Base-by-base conservation (phyloP, 2,329 filamentous ascomycete species). In the Mycogone perniciosa region DNA sequence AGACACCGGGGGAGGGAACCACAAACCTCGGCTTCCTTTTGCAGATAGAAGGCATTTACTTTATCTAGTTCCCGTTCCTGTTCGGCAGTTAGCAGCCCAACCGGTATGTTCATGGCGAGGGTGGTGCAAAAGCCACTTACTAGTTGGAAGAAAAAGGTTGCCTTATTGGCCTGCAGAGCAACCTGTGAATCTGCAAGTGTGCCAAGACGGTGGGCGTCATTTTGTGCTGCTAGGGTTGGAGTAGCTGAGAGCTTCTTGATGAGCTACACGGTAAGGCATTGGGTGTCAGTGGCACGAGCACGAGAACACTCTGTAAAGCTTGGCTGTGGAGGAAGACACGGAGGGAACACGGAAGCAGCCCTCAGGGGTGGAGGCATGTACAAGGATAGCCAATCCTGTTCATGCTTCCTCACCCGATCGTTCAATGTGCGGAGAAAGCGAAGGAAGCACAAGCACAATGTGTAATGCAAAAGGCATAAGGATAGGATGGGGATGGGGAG, bases 51-150 rank as follows among this genome's bases (percentile, higher is more conserved):
- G 10, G 84, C 89, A 71, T 99, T 99, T 71, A 99, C 93, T 69
- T 97, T 99, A 70, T 97, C 93, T 50, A 99, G 81, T 70, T 99
- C 93, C 61, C 93, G 85, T 78, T 99, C 93, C 90, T 96, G 67
- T 54, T 58, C 52, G 39, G 50, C 53, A n/a, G 61, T 80, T 55
- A 79, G 72, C 55, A 70, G 57, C 35, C 56, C 55, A 44, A 33
- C 44, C 43, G 59, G 54, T 30, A 62, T 61, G 37, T 62, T 59
- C 60, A 62, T 62, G 53, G 34, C 51, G 57, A 45, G 56, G 52
- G 31, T 58, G 50, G 26, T 46, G 56, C 48, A 47, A 52, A 20
- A 52, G 54, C 20, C 47, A 53, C 83, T 67, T 81, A 96, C 90
- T 70, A 99, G 77, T 70, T 93, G 88, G 69, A 97, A 97, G 79